Conservation (phyloP, 2,329 filamentous ascomycete species). For the Fusarium palustre region DNA sequence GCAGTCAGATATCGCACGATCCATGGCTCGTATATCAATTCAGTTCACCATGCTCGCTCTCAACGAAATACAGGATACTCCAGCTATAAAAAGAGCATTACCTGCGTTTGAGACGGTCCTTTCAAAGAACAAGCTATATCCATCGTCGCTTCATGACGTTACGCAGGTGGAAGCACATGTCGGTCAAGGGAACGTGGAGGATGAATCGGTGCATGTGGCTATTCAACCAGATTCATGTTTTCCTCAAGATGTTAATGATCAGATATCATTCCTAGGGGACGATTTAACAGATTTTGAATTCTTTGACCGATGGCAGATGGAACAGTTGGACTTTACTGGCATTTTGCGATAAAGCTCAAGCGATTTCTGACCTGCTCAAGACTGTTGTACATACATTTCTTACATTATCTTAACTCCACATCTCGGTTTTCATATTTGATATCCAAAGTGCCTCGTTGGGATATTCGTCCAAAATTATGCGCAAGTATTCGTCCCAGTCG, state of each 20-base stretch:
- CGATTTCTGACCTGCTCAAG: background rate
- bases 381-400: accelerated
- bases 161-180: accelerated
- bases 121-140: slow-evolving; percentile 12
- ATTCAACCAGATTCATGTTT: background rate
- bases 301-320: slow-evolving; percentile 25
- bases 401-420: slow-evolving; percentile 13
- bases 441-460: slow-evolving; percentile 39
- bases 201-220: background rate
- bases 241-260: background rate
- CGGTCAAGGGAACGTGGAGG: accelerated
- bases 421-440: slow-evolving; percentile 27
- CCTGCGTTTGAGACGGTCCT: slow-evolving; percentile 21
- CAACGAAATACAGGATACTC: background rate
- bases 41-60: slow-evolving; percentile 19
- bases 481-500: slow-evolving; percentile 41
- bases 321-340: slow-evolving; percentile 20
- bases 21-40: slow-evolving; percentile 16
- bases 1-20: background rate
- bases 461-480: slow-evolving; percentile 34
- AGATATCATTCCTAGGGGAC: background rate
- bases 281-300: slow-evolving; percentile 13
- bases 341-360: background rate
- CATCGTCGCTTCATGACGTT: background rate
- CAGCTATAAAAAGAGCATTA: slow-evolving; percentile 13